Base-by-base conservation (phyloP, 2,329 filamentous ascomycete genomes). In the Ilyonectria mors-panacis region DNA sequence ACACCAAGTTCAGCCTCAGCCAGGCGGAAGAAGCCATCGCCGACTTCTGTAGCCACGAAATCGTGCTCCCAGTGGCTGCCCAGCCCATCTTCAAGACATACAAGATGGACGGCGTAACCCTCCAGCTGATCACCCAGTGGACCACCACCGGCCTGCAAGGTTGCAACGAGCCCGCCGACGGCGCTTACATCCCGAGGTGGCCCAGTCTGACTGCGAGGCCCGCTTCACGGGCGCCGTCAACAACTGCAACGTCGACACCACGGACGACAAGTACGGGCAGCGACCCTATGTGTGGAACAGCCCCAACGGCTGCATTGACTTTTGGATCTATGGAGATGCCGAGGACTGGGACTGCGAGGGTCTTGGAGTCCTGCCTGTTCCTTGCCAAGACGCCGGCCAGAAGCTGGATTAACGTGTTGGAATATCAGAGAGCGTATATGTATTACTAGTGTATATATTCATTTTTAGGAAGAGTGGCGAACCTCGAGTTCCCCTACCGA, bases 241-340 rank as follows among this genome's bases (percentile, higher is more conserved):
- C 23, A 53, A 56, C 48, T 63, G 55, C 21, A 59, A 59, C 37
- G 48, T 42, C 1, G 48, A 67, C 6, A 42, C 56, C 6, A 63
- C 44, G 15, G 42, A 28, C 4, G 45, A 67, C 17, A 65, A 58
- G 45, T 60, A 39, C 30, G 44, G 56, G 5, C 48, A 50, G 37
- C 50, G 39, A 19, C 60, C 61, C 3, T 61, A 59, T 21, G 48
- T 57, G 4, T 56, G 66, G 57, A 65, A 62, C 28, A 59, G 58
- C 26, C 59, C 63, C 13, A 68, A 66, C 26, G 45, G 57, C 17
- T 63, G 58, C 23, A 54, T 59, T 6, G 47, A 55, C 48, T 58
- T 59, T 37, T 62, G 55, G 21, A 56, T 62, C 28, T 55, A 62
- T 37, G 58, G 57, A 10, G 45, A 64, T 35, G 50, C 47, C 6